These are phyloP conservation scores for Solanum lycopersicoides DNA, from an alignment of 257 asterid genomes.

Conservation along the genomic window DNA sequence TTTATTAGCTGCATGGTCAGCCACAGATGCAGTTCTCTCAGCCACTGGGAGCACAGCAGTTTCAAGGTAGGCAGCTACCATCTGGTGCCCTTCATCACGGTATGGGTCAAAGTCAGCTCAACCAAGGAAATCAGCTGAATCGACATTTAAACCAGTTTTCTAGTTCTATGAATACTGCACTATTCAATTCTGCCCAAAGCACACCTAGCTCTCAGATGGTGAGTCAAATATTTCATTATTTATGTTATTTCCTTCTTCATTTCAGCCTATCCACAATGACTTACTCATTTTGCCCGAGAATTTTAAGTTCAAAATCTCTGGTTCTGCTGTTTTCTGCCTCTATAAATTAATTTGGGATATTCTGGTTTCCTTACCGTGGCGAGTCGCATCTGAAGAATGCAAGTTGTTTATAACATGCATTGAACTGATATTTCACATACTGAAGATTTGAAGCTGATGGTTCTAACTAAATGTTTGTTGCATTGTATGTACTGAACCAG, in stretches of 20 bases:
- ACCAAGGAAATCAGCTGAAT: constrained; percentile 87
- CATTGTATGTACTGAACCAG: neutral
- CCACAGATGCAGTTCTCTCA: constrained; percentile 92
- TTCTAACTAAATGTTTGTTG: neutral
- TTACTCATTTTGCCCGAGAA: neutral
- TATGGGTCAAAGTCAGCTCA: constrained; percentile 65
- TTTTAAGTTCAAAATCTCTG: neutral
- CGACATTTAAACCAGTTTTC: constrained; percentile 85
- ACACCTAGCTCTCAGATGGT: constrained; percentile 82
- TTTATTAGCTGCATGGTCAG: constrained; percentile 70
- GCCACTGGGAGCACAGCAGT: constrained; percentile 69
- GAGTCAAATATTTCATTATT: constrained; percentile 5
- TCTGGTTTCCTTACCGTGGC: neutral
- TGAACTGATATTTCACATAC: neutral
- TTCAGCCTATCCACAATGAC: neutral
- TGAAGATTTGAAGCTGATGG: neutral
- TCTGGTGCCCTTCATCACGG: constrained; percentile 70
- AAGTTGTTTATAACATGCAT: neutral
- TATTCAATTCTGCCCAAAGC: constrained; percentile 83
- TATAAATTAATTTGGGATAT: neutral
- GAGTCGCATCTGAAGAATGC: neutral
- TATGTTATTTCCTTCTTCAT: neutral
- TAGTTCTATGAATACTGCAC: constrained; percentile 73
- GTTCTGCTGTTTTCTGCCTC: neutral
- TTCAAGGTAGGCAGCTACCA: constrained; percentile 72